Evolutionary conservation across 371 early-diverging fungal species (phyloP), one percentile per base, ranked within the genome.

Genomic region (Mucor indicus): DNA sequence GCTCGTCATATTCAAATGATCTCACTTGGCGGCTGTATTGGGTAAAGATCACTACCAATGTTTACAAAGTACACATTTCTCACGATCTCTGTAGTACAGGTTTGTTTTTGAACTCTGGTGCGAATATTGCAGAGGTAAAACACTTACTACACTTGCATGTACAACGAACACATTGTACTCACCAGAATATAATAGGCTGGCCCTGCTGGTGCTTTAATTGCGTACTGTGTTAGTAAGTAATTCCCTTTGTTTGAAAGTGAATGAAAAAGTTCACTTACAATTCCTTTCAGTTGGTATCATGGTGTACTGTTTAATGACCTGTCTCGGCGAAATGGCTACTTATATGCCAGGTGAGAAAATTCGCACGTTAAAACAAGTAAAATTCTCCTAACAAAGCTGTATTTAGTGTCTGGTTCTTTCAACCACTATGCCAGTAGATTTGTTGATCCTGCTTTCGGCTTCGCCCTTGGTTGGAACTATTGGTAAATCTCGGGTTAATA

Each of bases 291-390:
- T 72, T 43, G 72, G 72, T 32, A 53, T 72, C 30, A 72, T 72
- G 72, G 72, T 69, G 6, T 92, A 81, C 52, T 89, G 84, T 57
- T 78, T 90, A 36, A 81, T 87, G 75, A 84, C 86, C 10, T 85
- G 85, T 45, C 73, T 93, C 33, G 92, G 90, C 38, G 94, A 93
- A 56, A 88, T 93, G 89, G 84, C 89, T 17, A 87, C 94, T 0
- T 74, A 82, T 38, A 80, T 72, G 49, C 72, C 72, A 37, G 72
- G 65, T 63, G 65, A 53, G 29, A 3, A n/a, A n/a, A n/a, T n/a
- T n/a, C n/a, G n/a, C n/a, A n/a, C n/a, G n/a, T n/a, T n/a, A n/a
- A n/a, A n/a, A n/a, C n/a, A n/a, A n/a, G n/a, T n/a, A n/a, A n/a
- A n/a, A n/a, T n/a, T n/a, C n/a, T n/a, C n/a, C n/a, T n/a, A n/a